Evolutionary conservation across 805 yeast species (phyloP).

Genomic region (Sungouiozyma ichnusensis): DNA sequence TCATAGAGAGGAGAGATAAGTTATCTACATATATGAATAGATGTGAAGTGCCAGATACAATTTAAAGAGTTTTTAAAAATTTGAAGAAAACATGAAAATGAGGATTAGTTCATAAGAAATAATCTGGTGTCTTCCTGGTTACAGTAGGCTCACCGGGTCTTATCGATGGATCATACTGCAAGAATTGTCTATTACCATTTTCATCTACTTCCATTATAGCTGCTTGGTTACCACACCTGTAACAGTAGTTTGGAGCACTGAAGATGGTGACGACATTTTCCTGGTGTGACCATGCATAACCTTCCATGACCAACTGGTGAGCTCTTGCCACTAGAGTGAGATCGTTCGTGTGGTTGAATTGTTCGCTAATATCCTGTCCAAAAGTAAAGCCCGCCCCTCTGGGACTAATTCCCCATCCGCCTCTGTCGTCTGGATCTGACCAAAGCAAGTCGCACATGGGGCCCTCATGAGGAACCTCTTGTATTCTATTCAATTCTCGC

Average conservation of each 20-base stretch:
- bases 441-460: conserved; percentile 94
- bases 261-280: conserved; percentile 90
- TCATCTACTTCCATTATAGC: conserved; percentile 98
- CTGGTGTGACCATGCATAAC: conserved; percentile 89
- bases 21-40: background rate
- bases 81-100: background rate
- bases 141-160: conserved; percentile 98
- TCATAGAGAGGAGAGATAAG: background rate
- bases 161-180: conserved; percentile 93
- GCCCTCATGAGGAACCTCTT: conserved; percentile 96
- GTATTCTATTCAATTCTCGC: conserved; percentile 79
- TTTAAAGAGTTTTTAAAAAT: background rate
- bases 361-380: conserved; percentile 91
- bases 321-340: conserved; percentile 84
- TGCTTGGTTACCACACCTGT: conserved; percentile 96
- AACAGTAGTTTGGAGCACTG: conserved; percentile 93
- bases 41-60: conserved; percentile 1
- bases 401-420: conserved; percentile 97
- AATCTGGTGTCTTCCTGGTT: conserved; percentile 93
- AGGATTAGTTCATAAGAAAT: conserved; percentile 53
- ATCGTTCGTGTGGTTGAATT: conserved; percentile 85
- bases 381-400: conserved; percentile 98
- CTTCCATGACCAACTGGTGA: conserved; percentile 97
- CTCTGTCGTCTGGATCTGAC: conserved; percentile 97
- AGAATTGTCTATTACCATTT: conserved; percentile 77